phyloP scores from a whole-genome alignment of 129 eudicot genomes.

The Artemisia tridentata region DNA sequence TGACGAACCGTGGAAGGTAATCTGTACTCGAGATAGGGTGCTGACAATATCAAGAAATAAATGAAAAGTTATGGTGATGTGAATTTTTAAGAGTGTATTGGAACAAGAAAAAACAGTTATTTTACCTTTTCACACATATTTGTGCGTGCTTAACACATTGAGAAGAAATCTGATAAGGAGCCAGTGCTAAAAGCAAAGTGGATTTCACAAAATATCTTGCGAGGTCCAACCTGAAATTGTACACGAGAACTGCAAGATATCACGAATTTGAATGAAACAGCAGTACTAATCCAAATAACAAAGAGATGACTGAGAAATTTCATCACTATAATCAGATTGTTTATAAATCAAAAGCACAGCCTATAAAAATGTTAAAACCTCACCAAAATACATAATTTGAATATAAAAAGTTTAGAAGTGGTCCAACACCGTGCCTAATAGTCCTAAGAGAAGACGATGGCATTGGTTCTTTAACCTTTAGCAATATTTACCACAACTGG shows the following conservation, averaged over 20 bases:
- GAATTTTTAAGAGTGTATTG: neutral
- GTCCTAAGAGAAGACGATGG: neutral
- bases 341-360: neutral
- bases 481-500: too few species aligned
- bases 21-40: constrained; percentile 58
- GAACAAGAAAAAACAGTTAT: constrained; percentile 1
- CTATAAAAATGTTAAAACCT: neutral
- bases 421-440: neutral
- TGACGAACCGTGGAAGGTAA: constrained; percentile 71
- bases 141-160: constrained; percentile 36
- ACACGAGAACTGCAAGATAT: constrained; percentile 22
- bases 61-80: neutral
- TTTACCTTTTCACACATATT: constrained; percentile 49
- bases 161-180: constrained; percentile 49
- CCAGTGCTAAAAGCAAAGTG: constrained; percentile 51
- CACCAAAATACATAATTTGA: constrained; percentile 8
- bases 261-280: constrained; percentile 2
- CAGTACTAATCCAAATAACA: neutral
- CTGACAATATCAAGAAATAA: constrained; percentile 33
- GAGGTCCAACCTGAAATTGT: constrained; percentile 64
- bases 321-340: constrained; percentile 4
- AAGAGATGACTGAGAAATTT: neutral
- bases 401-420: neutral
- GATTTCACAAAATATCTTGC: constrained; percentile 51
- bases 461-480: neutral